phyloP scores from a whole-genome alignment of 2,329 filamentous ascomycete genomes.

The Fusarium sp. region DNA sequence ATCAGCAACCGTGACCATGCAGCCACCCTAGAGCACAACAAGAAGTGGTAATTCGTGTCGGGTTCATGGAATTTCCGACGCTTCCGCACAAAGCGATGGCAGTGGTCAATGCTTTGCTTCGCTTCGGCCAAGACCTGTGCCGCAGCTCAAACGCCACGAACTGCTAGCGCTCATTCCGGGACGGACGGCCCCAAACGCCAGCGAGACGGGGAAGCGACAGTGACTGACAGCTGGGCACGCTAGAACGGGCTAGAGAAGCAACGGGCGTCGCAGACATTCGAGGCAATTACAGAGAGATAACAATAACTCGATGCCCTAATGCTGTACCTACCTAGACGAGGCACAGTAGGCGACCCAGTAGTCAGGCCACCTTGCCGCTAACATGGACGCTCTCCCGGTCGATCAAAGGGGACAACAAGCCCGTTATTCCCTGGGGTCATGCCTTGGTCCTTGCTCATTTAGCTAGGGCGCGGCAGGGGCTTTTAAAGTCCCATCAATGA shows the following conservation, averaged over 20 bases:
- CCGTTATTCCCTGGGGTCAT: not conserved
- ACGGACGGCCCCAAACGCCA: not conserved
- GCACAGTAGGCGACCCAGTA: no score
- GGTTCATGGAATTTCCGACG: not conserved
- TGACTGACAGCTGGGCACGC: not conserved
- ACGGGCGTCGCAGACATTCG: not conserved
- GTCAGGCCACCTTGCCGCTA: no score
- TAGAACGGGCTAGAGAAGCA: not conserved
- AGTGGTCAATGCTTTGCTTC: not conserved
- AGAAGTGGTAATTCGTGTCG: not conserved
- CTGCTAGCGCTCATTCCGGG: not conserved
- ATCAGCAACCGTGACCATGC: not conserved
- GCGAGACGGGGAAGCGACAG: not conserved
- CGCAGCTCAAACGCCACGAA: not conserved
- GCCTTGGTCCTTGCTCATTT: conserved; percentile 19
- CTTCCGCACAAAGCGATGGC: not conserved
- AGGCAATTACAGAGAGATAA: not conserved
- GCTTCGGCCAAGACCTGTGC: not conserved
- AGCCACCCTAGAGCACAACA: not conserved
- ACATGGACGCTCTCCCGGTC: not conserved
- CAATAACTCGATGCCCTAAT: no score
- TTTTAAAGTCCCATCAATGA: not conserved
- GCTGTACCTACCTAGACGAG: no score
- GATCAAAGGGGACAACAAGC: not conserved
- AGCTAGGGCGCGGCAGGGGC: not conserved